Percentiles rank a stretch among this genome's conserved stretches.
These are phyloP conservation scores for Penicillium sp. DNA, from an alignment of 2,329 filamentous ascomycete genomes.

Conservation along the genomic window DNA sequence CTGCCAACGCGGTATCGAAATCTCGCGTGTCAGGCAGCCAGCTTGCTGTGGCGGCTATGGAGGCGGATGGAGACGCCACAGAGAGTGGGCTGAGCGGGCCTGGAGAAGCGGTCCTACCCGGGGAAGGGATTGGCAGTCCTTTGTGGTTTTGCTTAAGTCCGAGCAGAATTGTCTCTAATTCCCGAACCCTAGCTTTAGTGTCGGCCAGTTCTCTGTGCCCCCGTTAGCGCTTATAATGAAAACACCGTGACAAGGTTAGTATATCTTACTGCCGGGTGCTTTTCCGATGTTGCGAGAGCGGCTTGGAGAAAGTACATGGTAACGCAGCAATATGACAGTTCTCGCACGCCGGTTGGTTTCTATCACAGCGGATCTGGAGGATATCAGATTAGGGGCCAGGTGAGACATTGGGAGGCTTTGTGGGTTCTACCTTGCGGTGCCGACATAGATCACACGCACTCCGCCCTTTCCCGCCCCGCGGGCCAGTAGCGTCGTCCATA, in stretches of 20 bases:
- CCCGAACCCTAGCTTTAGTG: constrained; percentile 18
- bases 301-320: constrained; percentile 23
- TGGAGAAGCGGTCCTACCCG: constrained; percentile 8
- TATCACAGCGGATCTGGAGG: constrained; percentile 28
- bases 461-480: constrained; percentile 3
- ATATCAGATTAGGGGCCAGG: constrained; percentile 1
- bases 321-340: constrained; percentile 22
- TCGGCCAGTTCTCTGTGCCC: constrained; percentile 21
- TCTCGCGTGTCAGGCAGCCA: constrained; percentile 19
- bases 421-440: constrained; percentile 9
- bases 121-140: background rate
- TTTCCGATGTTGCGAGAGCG: constrained; percentile 14
- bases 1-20: constrained; percentile 19
- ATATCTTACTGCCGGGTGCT: constrained; percentile 21
- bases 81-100: background rate
- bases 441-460: constrained; percentile 11
- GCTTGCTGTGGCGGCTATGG: background rate
- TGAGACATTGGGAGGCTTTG: background rate
- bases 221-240: constrained; percentile 2
- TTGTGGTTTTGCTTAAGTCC: constrained; percentile 1
- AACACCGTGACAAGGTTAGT: background rate
- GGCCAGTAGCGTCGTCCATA: constrained; percentile 7
- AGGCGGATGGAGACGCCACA: background rate
- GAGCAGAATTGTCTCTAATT: constrained; percentile 18
- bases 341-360: constrained; percentile 25